Evolutionary conservation across 208 protist species (phyloP).

Genomic region (Phytomonas sp.): DNA sequence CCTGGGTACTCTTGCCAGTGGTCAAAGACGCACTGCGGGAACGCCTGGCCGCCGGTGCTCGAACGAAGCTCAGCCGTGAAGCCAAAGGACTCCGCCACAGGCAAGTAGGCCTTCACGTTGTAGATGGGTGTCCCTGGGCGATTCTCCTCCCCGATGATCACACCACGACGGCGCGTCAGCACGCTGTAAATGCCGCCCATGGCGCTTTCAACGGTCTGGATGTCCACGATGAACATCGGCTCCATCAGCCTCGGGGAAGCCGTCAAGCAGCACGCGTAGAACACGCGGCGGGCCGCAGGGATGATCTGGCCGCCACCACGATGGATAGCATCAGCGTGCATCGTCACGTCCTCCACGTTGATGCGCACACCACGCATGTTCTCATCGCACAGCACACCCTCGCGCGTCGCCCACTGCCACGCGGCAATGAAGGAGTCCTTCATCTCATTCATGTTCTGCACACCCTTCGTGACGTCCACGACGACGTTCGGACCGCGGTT

Average conservation of each 20-base stretch:
- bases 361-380: conserved; percentile 95
- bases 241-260: conserved; percentile 94
- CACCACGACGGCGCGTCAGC: conserved; percentile 94
- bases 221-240: conserved; percentile 97
- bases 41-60: conserved; percentile 91
- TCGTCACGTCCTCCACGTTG: conserved; percentile 95
- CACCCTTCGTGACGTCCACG: conserved; percentile 95
- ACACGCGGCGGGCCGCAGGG: conserved; percentile 90
- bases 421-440: conserved; percentile 95
- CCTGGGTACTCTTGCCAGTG: conserved; percentile 94
- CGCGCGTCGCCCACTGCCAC: conserved; percentile 94
- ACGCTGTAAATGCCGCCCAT: conserved; percentile 96
- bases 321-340: conserved; percentile 99
- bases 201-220: conserved; percentile 92
- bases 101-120: conserved; percentile 97
- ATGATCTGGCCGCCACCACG: conserved; percentile 98
- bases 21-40: conserved; percentile 98
- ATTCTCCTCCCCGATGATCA: conserved; percentile 94
- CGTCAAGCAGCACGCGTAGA: conserved; percentile 93
- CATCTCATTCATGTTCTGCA: conserved; percentile 98
- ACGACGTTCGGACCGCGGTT: conserved; percentile 95
- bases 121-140: conserved; percentile 94
- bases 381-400: conserved; percentile 93
- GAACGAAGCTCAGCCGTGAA: conserved; percentile 94
- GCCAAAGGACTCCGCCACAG: conserved; percentile 98